Percentiles rank a stretch among this genome's conserved stretches.
These are phyloP conservation scores for Geotrichum klebahnii DNA, from an alignment of 1,139 yeast species.

Conservation along the genomic window DNA sequence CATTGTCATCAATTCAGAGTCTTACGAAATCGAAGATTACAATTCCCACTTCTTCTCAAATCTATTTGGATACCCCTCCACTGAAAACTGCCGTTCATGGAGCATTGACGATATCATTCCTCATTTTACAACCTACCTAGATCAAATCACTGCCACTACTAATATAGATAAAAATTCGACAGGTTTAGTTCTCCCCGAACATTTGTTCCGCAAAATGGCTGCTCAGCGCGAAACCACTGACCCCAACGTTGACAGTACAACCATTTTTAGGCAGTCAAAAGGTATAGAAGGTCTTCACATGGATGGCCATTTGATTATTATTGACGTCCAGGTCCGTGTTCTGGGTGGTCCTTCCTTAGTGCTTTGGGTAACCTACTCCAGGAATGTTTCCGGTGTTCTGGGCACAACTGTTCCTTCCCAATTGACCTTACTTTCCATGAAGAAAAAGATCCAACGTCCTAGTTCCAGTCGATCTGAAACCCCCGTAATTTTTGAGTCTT, in stretches of 20 bases:
- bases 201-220: slow-evolving; percentile 65
- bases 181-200: slow-evolving; percentile 79
- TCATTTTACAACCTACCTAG: slow-evolving; percentile 53
- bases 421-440: slow-evolving; percentile 46
- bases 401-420: slow-evolving; percentile 51
- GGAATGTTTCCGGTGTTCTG: slow-evolving; percentile 30
- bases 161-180: slow-evolving; percentile 26
- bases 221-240: slow-evolving; percentile 27
- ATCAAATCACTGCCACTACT: slow-evolving; percentile 43
- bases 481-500: neutral
- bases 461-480: slow-evolving; percentile 11
- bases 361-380: slow-evolving; percentile 85
- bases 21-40: slow-evolving; percentile 54
- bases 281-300: slow-evolving; percentile 67
- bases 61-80: slow-evolving; percentile 61
- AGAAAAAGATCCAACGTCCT: slow-evolving; percentile 27
- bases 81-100: slow-evolving; percentile 46
- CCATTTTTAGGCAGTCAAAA: slow-evolving; percentile 27
- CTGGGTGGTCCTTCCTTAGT: slow-evolving; percentile 56
- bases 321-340: slow-evolving; percentile 80
- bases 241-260: slow-evolving; percentile 18
- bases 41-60: slow-evolving; percentile 75
- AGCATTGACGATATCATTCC: slow-evolving; percentile 62
- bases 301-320: slow-evolving; percentile 59
- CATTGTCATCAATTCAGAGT: slow-evolving; percentile 57